Percentiles rank a stretch among this genome's conserved stretches.
phyloP scores from a whole-genome alignment of 2,329 filamentous ascomycete species.

The Alternaria tenuissima region DNA sequence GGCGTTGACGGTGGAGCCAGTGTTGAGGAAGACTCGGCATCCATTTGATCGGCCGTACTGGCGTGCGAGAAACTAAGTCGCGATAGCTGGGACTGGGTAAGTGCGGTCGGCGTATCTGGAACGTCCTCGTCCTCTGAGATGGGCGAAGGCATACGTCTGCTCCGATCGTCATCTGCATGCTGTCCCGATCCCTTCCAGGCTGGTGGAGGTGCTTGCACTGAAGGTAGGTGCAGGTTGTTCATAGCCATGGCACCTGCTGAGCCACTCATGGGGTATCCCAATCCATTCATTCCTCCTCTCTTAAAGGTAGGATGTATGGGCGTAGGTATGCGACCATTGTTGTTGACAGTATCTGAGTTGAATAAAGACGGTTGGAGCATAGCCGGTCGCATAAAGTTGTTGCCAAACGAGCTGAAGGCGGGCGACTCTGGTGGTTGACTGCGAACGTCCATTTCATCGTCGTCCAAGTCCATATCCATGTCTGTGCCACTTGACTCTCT shows the following conservation, averaged over 20 bases:
- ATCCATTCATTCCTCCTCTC: slow-evolving; percentile 36
- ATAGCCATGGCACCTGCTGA: slow-evolving; percentile 35
- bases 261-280: slow-evolving; percentile 41
- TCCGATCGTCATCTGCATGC: slow-evolving; percentile 33
- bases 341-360: slow-evolving; percentile 26
- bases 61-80: slow-evolving; percentile 47
- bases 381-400: slow-evolving; percentile 43
- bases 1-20: slow-evolving; percentile 32
- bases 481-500: slow-evolving; percentile 35
- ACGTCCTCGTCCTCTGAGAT: slow-evolving; percentile 52
- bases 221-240: slow-evolving; percentile 20
- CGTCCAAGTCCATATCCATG: slow-evolving; percentile 50
- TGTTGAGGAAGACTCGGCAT: slow-evolving; percentile 23
- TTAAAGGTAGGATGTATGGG: slow-evolving; percentile 52
- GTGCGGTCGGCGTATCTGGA: slow-evolving; percentile 47
- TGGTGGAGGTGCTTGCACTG: slow-evolving; percentile 30
- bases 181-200: slow-evolving; percentile 32
- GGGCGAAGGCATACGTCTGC: slow-evolving; percentile 51
- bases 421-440: slow-evolving; percentile 50
- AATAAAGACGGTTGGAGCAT: slow-evolving; percentile 45
- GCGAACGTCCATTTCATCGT: slow-evolving; percentile 43
- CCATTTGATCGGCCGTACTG: slow-evolving; percentile 42
- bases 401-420: slow-evolving; percentile 31
- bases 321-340: slow-evolving; percentile 48
- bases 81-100: slow-evolving; percentile 50